phyloP scores from a whole-genome alignment of 2,329 filamentous ascomycete genomes.

The Thelonectria olida region DNA sequence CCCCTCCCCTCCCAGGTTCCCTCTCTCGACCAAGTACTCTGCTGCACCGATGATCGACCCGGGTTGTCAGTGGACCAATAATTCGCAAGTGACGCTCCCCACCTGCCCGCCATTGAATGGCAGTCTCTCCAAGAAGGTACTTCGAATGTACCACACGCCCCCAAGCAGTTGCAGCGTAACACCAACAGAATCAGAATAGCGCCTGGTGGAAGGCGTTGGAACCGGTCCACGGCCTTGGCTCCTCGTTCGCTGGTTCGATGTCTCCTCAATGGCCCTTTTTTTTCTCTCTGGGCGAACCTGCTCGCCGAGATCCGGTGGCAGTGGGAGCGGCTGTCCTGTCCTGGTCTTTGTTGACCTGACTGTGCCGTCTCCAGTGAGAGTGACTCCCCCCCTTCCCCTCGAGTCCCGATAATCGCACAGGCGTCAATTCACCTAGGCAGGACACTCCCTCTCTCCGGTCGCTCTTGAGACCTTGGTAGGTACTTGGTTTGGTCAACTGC shows the following conservation, averaged over 20 bases:
- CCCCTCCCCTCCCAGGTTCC: conserved; percentile 11
- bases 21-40: too few species aligned
- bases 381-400: conserved; percentile 15
- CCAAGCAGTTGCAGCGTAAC: conserved; percentile 18
- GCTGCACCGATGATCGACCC: conserved; percentile 36
- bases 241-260: conserved; percentile 29
- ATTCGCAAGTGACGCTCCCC: conserved; percentile 26
- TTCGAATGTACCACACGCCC: conserved; percentile 12
- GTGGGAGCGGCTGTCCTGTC: neutral
- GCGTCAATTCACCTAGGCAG: conserved; percentile 41
- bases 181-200: conserved; percentile 22
- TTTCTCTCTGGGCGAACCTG: conserved; percentile 1
- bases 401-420: conserved; percentile 45
- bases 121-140: conserved; percentile 5
- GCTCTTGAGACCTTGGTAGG: neutral
- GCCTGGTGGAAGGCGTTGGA: conserved; percentile 42
- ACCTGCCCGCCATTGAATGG: conserved; percentile 34
- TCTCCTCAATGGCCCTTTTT: neutral
- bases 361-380: neutral
- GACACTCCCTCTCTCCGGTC: conserved; percentile 33
- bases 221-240: conserved; percentile 38
- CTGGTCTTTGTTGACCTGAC: neutral
- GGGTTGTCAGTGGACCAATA: conserved; percentile 34
- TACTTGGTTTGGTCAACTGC: neutral
- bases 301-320: conserved; percentile 19